Evolutionary conservation across 164 flowering plant genomes (phyloP).

Genomic region (Tetracentron sinense): DNA sequence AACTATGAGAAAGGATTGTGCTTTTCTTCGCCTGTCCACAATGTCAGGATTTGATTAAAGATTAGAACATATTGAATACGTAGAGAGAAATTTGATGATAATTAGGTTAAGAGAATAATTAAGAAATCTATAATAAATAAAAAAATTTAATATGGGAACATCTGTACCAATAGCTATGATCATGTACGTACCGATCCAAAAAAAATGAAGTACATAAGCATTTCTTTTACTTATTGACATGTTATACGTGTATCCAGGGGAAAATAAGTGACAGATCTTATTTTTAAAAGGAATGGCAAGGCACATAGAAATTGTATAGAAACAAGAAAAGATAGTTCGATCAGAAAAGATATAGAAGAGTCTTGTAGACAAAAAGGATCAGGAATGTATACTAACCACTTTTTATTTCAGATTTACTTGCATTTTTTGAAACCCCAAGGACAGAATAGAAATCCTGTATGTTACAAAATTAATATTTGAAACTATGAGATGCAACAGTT

Average conservation of each 20-base stretch:
- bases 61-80: background rate
- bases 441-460: slow-evolving; percentile 74
- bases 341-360: background rate
- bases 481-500: background rate
- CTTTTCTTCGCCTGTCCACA: background rate
- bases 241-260: background rate
- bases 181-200: no score
- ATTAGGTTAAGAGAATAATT: background rate
- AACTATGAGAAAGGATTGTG: background rate
- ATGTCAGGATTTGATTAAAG: no score
- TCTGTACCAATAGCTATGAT: background rate
- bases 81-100: background rate
- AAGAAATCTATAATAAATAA: no score
- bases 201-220: background rate
- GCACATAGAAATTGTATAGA: background rate
- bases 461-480: background rate
- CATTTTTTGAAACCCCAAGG: slow-evolving; percentile 82
- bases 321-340: background rate
- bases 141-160: no score
- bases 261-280: no score
- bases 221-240: background rate
- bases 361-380: background rate
- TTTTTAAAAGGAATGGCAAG: background rate
- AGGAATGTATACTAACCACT: slow-evolving; percentile 46
- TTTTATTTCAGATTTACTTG: slow-evolving; percentile 90